Evolutionary conservation across 225 moss, liverwort and hornwort species (phyloP), one percentile per base, ranked within the genome.

Genomic region (Pseudoscleropodium purum): DNA sequence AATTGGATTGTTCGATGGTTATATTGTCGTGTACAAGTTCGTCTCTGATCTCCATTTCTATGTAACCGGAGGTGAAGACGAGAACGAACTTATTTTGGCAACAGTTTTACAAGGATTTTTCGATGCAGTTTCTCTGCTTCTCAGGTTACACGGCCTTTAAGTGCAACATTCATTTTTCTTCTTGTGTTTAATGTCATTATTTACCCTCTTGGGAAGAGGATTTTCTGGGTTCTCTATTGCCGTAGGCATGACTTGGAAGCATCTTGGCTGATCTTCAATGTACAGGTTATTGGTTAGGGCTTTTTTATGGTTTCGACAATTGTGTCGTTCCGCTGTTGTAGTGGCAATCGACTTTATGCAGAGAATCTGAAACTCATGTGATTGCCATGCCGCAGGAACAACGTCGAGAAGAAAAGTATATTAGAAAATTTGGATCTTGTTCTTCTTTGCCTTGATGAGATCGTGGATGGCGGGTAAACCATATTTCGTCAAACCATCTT

Each of bases 371-470:
- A 69, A 59, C 60, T 87, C 45, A 65, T 59, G 43, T 89, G 87
- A 77, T 31, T 89, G 56, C 88, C 88, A 21, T 91, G 75, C 69
- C 79, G 79, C 93, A 95, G 95, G 90, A 92, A 93, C 89, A 93
- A 94, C 60, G 95, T 95, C 56, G 95, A 96, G 93, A 96, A 96
- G 75, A 96, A 94, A 83, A 94, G 90, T 74, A 90, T 95, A 63
- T 69, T 96, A 90, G 96, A 96, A 75, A 96, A 96, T 84, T 86
- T 96, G 88, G 96, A 96, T 82, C 93, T 96, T 85, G 95, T 93
- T 86, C 95, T 96, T 67, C 92, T 96, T 63, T 95, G 95, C 90
- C 92, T 96, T 72, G 96, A 96, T 77, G 96, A 96, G 93, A 93
- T 95, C 83, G 96, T 95, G 54, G 96, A 95, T 92, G 95, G 95